Conservation (phyloP, 2,329 filamentous ascomycete genomes). For the Ceratocystis cacaofunesta region DNA sequence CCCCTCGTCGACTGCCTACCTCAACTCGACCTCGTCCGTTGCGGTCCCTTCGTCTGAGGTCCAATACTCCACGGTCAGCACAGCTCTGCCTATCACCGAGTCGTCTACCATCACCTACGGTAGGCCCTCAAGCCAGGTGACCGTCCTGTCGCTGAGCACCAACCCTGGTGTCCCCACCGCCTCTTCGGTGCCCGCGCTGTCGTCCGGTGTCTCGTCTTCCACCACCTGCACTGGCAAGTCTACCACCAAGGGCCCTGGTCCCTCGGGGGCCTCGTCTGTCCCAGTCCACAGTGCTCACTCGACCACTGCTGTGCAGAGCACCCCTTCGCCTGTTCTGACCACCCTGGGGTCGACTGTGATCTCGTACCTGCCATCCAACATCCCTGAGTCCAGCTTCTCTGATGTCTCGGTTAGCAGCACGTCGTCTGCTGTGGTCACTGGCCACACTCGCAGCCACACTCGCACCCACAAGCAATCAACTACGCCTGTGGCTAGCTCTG, state of each 20-base stretch:
- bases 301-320: not conserved
- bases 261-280: not conserved
- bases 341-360: conserved; percentile 12
- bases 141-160: not conserved
- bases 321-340: conserved; percentile 12
- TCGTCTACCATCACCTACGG: not conserved
- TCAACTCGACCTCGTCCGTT: not conserved
- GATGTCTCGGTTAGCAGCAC: not conserved
- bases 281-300: not conserved
- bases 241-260: not conserved
- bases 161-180: conserved; percentile 1
- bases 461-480: conserved; percentile 6
- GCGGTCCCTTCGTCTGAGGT: not conserved
- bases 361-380: not conserved
- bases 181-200: not conserved
- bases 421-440: not conserved
- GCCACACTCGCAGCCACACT: not conserved
- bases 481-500: not conserved
- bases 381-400: not conserved
- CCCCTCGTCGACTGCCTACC: not conserved
- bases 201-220: not conserved
- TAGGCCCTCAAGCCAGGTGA: not conserved
- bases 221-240: conserved; percentile 11
- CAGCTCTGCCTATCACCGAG: not conserved
- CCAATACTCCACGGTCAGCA: conserved; percentile 1